Base-by-base conservation (phyloP, 2,329 filamentous ascomycete species). In the Fusarium cyanostomum region DNA sequence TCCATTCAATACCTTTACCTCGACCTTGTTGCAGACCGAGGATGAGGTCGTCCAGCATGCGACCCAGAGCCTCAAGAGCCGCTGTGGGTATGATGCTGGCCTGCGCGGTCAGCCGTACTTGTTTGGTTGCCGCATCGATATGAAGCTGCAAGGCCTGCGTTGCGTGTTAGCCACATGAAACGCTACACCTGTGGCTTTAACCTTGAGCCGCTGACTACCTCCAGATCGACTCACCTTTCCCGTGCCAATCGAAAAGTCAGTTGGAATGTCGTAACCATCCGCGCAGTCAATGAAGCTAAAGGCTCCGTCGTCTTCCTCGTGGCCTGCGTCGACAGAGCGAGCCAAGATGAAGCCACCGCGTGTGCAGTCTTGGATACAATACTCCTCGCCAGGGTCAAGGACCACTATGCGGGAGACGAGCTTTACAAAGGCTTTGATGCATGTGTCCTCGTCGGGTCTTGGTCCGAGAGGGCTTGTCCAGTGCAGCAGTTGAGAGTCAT, bases 241-340 rank as follows among this genome's bases (percentile, higher is more conserved):
- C 1, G 28, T 4, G 1, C 59, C 59, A 33, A 63, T 50, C 0
- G 59, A 63, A n/a, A 63, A 63, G 1, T 63, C 48, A 1, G 59
- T 34, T 1, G 34, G 38, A 2, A 59, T 38, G 9, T 35, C n/a
- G 13, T 42, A 8, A 5, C 10, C 10, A 21, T 30, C 11, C 5
- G 4, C 2, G 2, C 8, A 31, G 30, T 44, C 8, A 21, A 44
- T 7, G 7, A 24, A 43, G 2, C 13, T 6, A n/a, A 24, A 28
- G 8, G 8, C 3, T 24, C 2, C 15, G 7, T n/a, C 13, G 6
- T n/a, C 21, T 5, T 41, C 24, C 16, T 38, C 8, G 15, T 38
- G 12, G 11, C 42, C 7, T 4, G 3, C 12, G 1, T 15, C 21
- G 7, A 4, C 21, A 9, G 10, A n/a, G 1, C 1, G 27, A 7